Evolutionary conservation across 2,329 filamentous ascomycete genomes (phyloP).

Genomic region (Didymella pinodella): DNA sequence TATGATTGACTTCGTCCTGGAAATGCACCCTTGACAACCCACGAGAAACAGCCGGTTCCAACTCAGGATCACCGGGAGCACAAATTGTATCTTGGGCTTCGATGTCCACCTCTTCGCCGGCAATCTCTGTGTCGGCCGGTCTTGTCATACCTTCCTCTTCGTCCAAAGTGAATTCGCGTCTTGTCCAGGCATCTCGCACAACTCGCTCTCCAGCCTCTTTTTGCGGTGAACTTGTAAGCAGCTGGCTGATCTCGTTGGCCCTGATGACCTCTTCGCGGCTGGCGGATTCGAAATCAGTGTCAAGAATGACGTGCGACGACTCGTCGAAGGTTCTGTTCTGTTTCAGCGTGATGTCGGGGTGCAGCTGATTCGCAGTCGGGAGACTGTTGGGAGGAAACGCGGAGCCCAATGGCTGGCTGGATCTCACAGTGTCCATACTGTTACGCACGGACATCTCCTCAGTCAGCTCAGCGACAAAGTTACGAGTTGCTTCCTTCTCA

Average conservation of each 20-base stretch:
- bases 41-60: conserved; percentile 62
- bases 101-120: conserved; percentile 17
- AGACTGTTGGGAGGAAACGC: conserved; percentile 52
- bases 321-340: conserved; percentile 42
- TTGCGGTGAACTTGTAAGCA: conserved; percentile 10
- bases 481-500: conserved; percentile 86
- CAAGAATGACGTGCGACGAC: conserved; percentile 32
- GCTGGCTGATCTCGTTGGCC: conserved; percentile 21
- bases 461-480: conserved; percentile 78
- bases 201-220: conserved; percentile 30
- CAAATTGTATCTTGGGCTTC: conserved; percentile 8
- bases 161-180: conserved; percentile 82
- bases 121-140: conserved; percentile 31
- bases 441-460: conserved; percentile 73
- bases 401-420: conserved; percentile 57
- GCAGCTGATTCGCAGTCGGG: conserved; percentile 30
- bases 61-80: conserved; percentile 13
- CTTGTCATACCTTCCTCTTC: conserved; percentile 75
- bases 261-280: conserved; percentile 29
- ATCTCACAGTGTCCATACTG: conserved; percentile 52
- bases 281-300: conserved; percentile 37
- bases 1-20: conserved; percentile 74
- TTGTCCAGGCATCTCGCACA: conserved; percentile 73
- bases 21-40: conserved; percentile 84
- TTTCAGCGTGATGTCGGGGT: conserved; percentile 43